Conservation (phyloP, 441 rosid genomes). For the Gossypium davidsonii region DNA sequence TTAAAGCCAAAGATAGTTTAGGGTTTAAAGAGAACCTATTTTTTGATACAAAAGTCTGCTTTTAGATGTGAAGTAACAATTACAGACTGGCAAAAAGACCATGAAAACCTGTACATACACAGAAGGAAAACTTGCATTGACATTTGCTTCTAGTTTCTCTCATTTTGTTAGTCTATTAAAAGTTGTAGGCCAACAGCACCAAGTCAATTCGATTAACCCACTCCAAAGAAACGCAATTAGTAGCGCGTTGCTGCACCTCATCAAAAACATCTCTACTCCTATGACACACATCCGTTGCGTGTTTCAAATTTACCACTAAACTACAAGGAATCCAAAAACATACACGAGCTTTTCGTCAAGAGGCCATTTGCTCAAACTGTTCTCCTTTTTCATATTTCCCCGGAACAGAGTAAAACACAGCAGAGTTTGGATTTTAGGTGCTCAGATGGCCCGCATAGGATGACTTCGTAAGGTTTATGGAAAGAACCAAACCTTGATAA, state of each 20-base stretch:
- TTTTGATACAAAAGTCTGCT: neutral
- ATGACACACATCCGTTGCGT: neutral
- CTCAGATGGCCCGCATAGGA: neutral
- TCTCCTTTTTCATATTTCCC: slow-evolving; percentile 9
- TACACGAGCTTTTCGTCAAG: slow-evolving; percentile 1
- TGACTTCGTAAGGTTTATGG: slow-evolving; percentile 30
- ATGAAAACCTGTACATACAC: slow-evolving; percentile 17
- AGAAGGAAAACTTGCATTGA: neutral
- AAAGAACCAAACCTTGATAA: slow-evolving; percentile 91
- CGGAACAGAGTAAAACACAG: neutral
- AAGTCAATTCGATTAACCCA: neutral
- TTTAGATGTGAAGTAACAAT: neutral
- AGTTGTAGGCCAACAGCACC: slow-evolving; percentile 10
- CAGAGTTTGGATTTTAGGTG: neutral
- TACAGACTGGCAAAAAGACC: neutral
- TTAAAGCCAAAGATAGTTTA: too few relatives aligned
- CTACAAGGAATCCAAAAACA: neutral
- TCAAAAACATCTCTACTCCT: neutral
- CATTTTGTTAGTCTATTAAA: slow-evolving; percentile 10
- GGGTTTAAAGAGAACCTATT: neutral
- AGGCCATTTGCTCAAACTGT: neutral
- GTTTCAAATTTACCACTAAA: neutral
- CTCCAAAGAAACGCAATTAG: slow-evolving; percentile 1
- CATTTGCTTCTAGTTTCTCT: neutral
- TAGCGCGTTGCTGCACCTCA: neutral